These are phyloP conservation scores for Stipa capillata DNA, from an alignment of 176 grass and related monocot species.

Conservation along the genomic window DNA sequence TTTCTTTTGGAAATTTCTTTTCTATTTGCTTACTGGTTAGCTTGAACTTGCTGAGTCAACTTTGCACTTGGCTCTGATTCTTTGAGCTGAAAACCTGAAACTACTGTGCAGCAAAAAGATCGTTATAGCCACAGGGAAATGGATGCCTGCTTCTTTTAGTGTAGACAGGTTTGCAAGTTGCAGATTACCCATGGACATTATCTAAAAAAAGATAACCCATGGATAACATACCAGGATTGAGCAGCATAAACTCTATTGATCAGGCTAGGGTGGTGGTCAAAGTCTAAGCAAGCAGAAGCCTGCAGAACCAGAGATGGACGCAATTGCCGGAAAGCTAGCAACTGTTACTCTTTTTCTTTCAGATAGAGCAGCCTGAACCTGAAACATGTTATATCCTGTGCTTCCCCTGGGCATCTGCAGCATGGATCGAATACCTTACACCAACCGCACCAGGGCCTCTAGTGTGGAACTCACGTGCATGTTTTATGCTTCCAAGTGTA, in stretches of 20 bases:
- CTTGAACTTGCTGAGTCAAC: conserved; percentile 29
- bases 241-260: background rate
- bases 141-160: background rate
- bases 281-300: background rate
- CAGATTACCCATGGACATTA: background rate
- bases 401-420: too few species aligned
- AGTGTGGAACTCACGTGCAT: background rate
- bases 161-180: background rate
- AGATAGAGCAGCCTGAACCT: too few species aligned
- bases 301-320: too few species aligned
- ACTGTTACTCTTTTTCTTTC: too few species aligned
- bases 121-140: background rate
- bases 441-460: too few species aligned
- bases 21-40: background rate
- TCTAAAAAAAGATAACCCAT: too few species aligned
- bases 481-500: background rate
- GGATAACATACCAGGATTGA: background rate
- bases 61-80: conserved; percentile 31
- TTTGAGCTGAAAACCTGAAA: conserved; percentile 9
- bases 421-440: too few species aligned
- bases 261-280: background rate
- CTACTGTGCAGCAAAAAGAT: background rate
- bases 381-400: too few species aligned
- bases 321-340: too few species aligned
- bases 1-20: background rate